phyloP scores from a whole-genome alignment of 139 green algal genomes.

The Tetraselmis chui region DNA sequence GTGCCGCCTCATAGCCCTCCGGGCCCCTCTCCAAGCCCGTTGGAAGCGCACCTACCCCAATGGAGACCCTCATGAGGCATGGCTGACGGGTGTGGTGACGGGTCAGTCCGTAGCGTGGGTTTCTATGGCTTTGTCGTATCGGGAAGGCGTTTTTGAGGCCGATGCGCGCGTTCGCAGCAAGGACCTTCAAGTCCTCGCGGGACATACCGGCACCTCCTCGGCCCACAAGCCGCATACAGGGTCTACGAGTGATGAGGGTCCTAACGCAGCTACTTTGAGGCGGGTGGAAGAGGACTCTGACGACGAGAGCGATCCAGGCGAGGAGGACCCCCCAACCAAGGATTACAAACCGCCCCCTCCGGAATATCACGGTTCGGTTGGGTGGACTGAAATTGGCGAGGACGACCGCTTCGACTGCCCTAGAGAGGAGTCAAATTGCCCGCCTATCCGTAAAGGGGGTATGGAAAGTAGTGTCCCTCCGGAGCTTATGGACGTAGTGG shows the following conservation, averaged over 20 bases:
- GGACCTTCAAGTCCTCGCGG: too few relatives aligned
- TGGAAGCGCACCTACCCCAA: too few relatives aligned
- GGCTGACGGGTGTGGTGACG: too few relatives aligned
- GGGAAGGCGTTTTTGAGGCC: too few relatives aligned
- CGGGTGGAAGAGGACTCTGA: background rate
- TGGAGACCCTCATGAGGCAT: too few relatives aligned
- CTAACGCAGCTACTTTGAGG: background rate
- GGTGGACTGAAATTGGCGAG: background rate
- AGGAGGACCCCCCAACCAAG: background rate
- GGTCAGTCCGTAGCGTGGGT: too few relatives aligned
- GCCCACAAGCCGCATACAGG: background rate
- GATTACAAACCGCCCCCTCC: background rate
- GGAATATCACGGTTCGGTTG: background rate
- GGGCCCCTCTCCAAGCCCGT: too few relatives aligned
- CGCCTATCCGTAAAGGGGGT: background rate
- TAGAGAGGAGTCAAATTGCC: background rate
- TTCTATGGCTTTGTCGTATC: too few relatives aligned
- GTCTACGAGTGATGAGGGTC: background rate
- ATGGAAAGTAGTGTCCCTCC: background rate
- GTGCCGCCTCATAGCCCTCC: too few relatives aligned
- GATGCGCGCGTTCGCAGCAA: too few relatives aligned
- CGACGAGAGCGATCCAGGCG: too few relatives aligned
- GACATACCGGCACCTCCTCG: too few relatives aligned
- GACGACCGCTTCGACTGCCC: background rate
- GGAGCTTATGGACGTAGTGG: background rate